These are phyloP conservation scores for Kazachstania viticola DNA, from an alignment of 805 yeast species.

Conservation along the genomic window DNA sequence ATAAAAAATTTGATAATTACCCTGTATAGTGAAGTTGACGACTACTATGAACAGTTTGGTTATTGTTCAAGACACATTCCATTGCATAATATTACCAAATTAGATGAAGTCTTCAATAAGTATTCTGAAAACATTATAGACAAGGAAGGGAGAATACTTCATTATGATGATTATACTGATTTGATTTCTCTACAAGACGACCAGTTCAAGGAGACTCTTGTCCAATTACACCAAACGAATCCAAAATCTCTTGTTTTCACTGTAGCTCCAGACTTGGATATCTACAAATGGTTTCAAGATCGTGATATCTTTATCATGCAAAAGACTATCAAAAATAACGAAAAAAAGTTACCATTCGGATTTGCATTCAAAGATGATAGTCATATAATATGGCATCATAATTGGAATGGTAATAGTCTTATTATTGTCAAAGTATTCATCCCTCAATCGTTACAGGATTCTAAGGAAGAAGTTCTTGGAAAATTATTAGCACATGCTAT, in stretches of 20 bases:
- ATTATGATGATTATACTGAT: slow-evolving; percentile 24
- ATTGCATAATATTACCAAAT: slow-evolving; percentile 21
- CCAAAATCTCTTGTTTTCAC: slow-evolving; percentile 20
- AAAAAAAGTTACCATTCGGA: slow-evolving; percentile 21
- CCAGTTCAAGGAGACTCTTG: slow-evolving; percentile 11
- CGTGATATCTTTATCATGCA: slow-evolving; percentile 28
- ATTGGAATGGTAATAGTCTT: slow-evolving; percentile 27
- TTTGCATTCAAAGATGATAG: slow-evolving; percentile 17
- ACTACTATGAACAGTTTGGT: slow-evolving; percentile 54
- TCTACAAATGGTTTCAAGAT: slow-evolving; percentile 33
- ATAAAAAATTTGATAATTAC: slow-evolving; percentile 27
- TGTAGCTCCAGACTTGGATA: slow-evolving; percentile 29
- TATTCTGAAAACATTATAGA: slow-evolving; percentile 8
- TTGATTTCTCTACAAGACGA: slow-evolving; percentile 21
- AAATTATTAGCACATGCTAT: slow-evolving; percentile 25
- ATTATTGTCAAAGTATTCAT: slow-evolving; percentile 21
- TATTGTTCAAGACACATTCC: slow-evolving; percentile 35
- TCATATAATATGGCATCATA: slow-evolving; percentile 36
- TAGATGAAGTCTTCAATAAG: slow-evolving; percentile 11
- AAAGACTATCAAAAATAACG: slow-evolving; percentile 7
- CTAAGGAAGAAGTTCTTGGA: slow-evolving; percentile 14
- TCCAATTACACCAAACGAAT: slow-evolving; percentile 12
- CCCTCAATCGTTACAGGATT: slow-evolving; percentile 3
- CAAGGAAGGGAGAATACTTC: slow-evolving; percentile 15
- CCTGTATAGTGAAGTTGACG: slow-evolving; percentile 67